Conservation (phyloP, 495 filamentous ascomycete genomes). For the Physcia stellaris region DNA sequence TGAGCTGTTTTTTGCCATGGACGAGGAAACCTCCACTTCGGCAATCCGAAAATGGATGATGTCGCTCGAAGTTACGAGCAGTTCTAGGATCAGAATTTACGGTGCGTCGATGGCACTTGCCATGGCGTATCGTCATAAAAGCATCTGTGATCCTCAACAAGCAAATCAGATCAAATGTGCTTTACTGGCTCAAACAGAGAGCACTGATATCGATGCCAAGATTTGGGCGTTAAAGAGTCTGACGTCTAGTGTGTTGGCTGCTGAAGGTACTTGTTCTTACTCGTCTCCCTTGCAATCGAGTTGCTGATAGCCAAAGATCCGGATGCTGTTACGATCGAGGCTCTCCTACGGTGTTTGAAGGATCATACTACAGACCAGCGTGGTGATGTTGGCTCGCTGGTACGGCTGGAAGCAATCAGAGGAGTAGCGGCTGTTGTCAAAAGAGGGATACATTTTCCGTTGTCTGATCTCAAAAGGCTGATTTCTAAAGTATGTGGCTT, state of each 20-base stretch:
- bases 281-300: not conserved
- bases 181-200: not conserved
- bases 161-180: too few relatives aligned
- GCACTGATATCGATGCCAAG: conserved; percentile 38
- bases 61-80: too few relatives aligned
- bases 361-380: conserved; percentile 81
- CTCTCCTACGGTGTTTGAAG: conserved; percentile 45
- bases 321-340: too few relatives aligned
- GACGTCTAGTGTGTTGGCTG: conserved; percentile 30
- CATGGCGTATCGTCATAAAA: too few relatives aligned
- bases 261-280: conserved; percentile 19
- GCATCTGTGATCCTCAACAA: too few relatives aligned
- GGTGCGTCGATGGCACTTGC: too few relatives aligned
- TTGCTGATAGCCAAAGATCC: conserved; percentile 16
- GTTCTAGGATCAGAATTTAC: too few relatives aligned
- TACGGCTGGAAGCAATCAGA: conserved; percentile 63
- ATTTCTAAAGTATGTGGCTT: conserved; percentile 46
- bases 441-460: not conserved
- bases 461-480: conserved; percentile 16
- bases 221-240: conserved; percentile 49
- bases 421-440: too few relatives aligned
- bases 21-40: too few relatives aligned
- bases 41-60: too few relatives aligned
- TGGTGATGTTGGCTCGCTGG: conserved; percentile 79
- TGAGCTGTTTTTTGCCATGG: too few relatives aligned